Conservation (phyloP, 1,284 basidiomycete species). For the Papiliotrema fonsecae region DNA sequence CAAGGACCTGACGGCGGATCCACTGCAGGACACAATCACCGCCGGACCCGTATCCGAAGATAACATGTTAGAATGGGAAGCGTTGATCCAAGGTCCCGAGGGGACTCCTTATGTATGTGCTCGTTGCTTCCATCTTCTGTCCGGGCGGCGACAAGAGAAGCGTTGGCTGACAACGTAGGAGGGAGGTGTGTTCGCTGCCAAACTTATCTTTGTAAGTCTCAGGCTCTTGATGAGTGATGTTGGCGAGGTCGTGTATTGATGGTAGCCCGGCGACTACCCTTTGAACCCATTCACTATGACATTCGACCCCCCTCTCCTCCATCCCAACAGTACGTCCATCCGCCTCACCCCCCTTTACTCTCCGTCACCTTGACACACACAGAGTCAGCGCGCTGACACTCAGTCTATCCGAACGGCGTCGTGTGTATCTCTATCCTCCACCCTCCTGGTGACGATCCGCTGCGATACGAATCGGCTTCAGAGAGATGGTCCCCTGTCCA, state of each 20-base stretch:
- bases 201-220: constrained; percentile 77
- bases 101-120: constrained; percentile 87
- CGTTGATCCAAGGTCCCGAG: constrained; percentile 90
- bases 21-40: constrained; percentile 71
- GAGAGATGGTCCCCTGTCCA: constrained; percentile 95
- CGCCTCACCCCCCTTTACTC: constrained; percentile 15
- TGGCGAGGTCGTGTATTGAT: no score
- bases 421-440: constrained; percentile 99
- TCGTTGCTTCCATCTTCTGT: neutral
- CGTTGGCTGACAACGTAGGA: constrained; percentile 56
- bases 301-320: constrained; percentile 93
- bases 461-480: constrained; percentile 75
- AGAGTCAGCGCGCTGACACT: neutral
- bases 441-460: constrained; percentile 83
- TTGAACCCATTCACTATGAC: constrained; percentile 97
- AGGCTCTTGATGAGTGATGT: no score
- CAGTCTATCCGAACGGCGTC: constrained; percentile 81
- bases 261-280: constrained; percentile 83
- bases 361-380: constrained; percentile 8
- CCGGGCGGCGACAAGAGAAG: neutral
- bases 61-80: constrained; percentile 98
- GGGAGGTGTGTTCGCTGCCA: constrained; percentile 92
- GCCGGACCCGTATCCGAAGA: constrained; percentile 84
- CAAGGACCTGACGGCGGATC: constrained; percentile 68
- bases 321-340: constrained; percentile 82